phyloP scores from a whole-genome alignment of 192 early-diverging fungal species.

The Diversispora eburnea region DNA sequence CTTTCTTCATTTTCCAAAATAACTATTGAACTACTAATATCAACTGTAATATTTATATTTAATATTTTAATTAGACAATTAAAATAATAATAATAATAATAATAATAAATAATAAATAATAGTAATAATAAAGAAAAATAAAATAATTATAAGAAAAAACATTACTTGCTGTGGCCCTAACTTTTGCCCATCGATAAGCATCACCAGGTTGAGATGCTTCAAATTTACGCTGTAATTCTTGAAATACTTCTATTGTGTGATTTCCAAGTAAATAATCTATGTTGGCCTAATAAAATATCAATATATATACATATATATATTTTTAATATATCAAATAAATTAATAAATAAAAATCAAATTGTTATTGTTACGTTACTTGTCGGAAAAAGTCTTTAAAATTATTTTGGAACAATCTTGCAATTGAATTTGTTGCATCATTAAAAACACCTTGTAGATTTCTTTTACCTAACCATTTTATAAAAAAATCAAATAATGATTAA shows the following conservation, averaged over 20 bases:
- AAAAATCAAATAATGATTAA: background rate
- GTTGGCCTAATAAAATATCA: constrained; percentile 31
- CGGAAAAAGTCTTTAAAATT: constrained; percentile 72
- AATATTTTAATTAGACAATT: background rate
- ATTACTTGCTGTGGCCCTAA: constrained; percentile 42
- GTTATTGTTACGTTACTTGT: constrained; percentile 32
- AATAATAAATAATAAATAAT: too few relatives aligned
- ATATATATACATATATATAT: background rate
- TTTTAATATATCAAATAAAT: background rate
- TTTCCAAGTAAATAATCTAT: constrained; percentile 53
- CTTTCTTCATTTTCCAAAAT: constrained; percentile 59
- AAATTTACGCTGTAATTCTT: constrained; percentile 33
- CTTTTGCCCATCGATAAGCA: constrained; percentile 36
- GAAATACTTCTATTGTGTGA: constrained; percentile 33
- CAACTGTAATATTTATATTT: constrained; percentile 30
- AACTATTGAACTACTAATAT: constrained; percentile 57
- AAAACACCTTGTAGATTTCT: constrained; percentile 69
- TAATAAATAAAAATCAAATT: background rate
- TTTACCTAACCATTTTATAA: constrained; percentile 51
- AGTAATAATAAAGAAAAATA: too few relatives aligned
- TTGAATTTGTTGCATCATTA: constrained; percentile 74
- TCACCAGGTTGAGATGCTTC: constrained; percentile 43
- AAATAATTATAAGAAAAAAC: too few relatives aligned
- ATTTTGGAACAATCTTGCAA: constrained; percentile 71
- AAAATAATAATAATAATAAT: background rate